Evolutionary conservation across 441 rosid species (phyloP), one percentile per base, ranked within the genome.

Genomic region (Manihot esculenta): DNA sequence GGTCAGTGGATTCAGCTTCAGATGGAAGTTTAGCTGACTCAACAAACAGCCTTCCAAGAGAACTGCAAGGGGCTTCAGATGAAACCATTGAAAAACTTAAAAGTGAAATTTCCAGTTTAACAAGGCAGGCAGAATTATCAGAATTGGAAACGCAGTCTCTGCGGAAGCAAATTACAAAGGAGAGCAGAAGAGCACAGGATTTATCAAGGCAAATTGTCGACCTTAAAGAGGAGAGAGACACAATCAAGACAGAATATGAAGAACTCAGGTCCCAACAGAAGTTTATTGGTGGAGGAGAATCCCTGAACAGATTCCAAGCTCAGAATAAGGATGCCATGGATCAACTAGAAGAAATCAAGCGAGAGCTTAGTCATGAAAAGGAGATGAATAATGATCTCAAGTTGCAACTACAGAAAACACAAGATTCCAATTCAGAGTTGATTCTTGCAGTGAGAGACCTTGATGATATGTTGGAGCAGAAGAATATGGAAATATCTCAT

Each of bases 1-100:
- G 97, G 99, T 94, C 97, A 48, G 72, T 83, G 57, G 88, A 91
- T 68, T 92, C 98, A 61, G 92, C 80, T 61, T 94, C 97, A 5
- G 93, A 90, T 58, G 83, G 77, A 72, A 91, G 97, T 15, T 56
- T 89, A 57, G 81, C 91, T 42, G 90, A 89, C 81, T 92, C 87
- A 56, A 89, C 84, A 64, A 85, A 89, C 80, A 84, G 84, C 76
- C 77, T 89, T 20, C 85, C 86, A 2, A 81, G 85, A 64, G 88
- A 86, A 66, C 42, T 80, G 82, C 83, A 84, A 3, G 87, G 72
- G 3, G 79, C 83, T 63, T 85, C 89, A 64, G 88, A 82, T 76
- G 89, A 85, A 73, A 87, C 85, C 30, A 78, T 80, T 62, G 89
- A 89, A 59, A 84, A 75, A 81, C 94, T 92, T 30, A 88, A 87